These are phyloP conservation scores for Calonectria fujianensis DNA, from an alignment of 2,329 filamentous ascomycete species.

Conservation along the genomic window DNA sequence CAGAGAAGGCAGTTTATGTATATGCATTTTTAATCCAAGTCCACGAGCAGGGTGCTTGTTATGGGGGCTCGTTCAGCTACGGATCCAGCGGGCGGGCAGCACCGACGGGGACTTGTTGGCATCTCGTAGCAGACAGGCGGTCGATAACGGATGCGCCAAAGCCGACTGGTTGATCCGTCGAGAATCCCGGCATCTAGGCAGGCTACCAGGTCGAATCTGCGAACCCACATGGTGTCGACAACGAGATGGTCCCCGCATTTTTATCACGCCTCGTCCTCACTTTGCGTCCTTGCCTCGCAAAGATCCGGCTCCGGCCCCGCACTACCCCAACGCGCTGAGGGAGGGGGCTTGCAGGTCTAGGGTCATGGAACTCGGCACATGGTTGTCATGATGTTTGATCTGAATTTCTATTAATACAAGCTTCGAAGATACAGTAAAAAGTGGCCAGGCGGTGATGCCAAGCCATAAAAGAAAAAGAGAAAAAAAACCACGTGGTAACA, in stretches of 20 bases:
- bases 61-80: not conserved
- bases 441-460: not conserved
- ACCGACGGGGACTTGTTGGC: not conserved
- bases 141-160: too few species aligned
- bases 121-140: too few species aligned
- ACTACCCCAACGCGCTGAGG: conserved; percentile 16
- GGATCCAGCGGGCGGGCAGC: not conserved
- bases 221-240: not conserved
- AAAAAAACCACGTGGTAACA: conserved; percentile 13
- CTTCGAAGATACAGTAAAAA: conserved; percentile 16
- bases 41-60: too few species aligned
- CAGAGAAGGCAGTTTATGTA: not conserved
- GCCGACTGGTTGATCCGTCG: not conserved
- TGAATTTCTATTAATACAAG: conserved; percentile 23
- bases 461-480: not conserved
- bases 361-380: conserved; percentile 4
- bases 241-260: not conserved
- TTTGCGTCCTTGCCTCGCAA: not conserved
- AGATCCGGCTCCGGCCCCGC: conserved; percentile 15
- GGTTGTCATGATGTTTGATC: conserved; percentile 13
- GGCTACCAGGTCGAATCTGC: not conserved
- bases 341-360: conserved; percentile 12
- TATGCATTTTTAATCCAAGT: not conserved
- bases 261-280: conserved; percentile 7
- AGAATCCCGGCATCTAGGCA: not conserved